Evolutionary conservation across 192 early-diverging fungal species (phyloP).

Genomic region (Gryganskiella cystojenkinii): DNA sequence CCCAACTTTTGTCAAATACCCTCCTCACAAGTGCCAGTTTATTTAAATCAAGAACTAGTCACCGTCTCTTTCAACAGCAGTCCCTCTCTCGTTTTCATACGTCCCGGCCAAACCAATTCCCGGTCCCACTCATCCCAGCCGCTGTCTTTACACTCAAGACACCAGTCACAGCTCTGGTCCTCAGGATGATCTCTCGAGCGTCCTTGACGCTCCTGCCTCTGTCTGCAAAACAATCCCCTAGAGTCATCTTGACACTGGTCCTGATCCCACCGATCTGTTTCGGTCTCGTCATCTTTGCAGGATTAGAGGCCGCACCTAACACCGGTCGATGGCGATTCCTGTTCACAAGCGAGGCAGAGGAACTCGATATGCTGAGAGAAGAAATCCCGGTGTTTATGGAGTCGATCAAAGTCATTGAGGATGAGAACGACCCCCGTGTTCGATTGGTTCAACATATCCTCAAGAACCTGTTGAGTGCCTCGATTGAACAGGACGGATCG

Average conservation of each 20-base stretch:
- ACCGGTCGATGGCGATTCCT: conserved; percentile 62
- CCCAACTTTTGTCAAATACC: too few species aligned
- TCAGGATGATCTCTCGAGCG: conserved; percentile 39
- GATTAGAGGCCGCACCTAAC: conserved; percentile 62
- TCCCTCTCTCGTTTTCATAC: conserved; percentile 14
- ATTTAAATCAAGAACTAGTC: too few species aligned
- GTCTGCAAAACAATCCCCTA: conserved; percentile 41
- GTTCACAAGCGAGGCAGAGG: conserved; percentile 62
- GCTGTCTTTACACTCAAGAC: conserved; percentile 48
- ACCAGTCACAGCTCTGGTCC: conserved; percentile 34
- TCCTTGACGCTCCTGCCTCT: conserved; percentile 44
- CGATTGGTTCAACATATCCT: conserved; percentile 35
- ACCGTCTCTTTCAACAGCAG: too few species aligned
- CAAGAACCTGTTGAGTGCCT: conserved; percentile 31
- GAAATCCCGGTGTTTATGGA: conserved; percentile 31
- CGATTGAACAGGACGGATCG: conserved; percentile 41
- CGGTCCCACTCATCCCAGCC: conserved; percentile 26
- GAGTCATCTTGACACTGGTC: conserved; percentile 40
- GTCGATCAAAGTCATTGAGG: conserved; percentile 21
- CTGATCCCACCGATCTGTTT: conserved; percentile 50
- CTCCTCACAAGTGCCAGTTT: too few species aligned
- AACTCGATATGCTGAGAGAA: conserved; percentile 48
- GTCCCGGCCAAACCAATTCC: conserved; percentile 21
- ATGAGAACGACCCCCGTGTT: conserved; percentile 25
- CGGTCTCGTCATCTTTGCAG: conserved; percentile 44